These are phyloP conservation scores for Yamadazyma takamatsuzukensis DNA, from an alignment of 805 yeast species.

Conservation along the genomic window DNA sequence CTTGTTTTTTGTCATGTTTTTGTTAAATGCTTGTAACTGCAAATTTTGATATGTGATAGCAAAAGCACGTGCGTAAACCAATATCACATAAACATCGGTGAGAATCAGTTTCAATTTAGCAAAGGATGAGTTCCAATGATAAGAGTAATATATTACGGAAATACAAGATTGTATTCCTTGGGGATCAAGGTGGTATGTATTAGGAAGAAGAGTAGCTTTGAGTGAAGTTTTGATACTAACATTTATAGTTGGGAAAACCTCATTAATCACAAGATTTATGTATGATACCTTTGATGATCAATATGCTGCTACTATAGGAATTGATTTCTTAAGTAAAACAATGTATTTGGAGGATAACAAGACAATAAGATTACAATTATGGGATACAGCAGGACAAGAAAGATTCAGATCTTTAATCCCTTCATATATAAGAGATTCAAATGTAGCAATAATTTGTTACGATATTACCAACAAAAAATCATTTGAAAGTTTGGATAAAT, in stretches of 20 bases:
- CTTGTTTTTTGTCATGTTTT: too few relatives aligned
- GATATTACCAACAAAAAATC: conserved; percentile 86
- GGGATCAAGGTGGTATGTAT: conserved; percentile 82
- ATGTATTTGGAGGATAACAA: conserved; percentile 91
- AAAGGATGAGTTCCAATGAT: conserved; percentile 19
- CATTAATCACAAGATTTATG: conserved; percentile 95
- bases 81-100: too few relatives aligned
- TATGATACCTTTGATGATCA: conserved; percentile 96
- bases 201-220: background rate
- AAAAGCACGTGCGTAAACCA: too few relatives aligned
- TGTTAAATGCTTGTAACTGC: too few relatives aligned
- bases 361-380: conserved; percentile 87
- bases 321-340: conserved; percentile 89
- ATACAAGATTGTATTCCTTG: conserved; percentile 88
- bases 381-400: conserved; percentile 99
- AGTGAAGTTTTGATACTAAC: background rate
- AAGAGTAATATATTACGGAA: conserved; percentile 48
- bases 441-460: conserved; percentile 95
- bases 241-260: conserved; percentile 80
- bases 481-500: conserved; percentile 77
- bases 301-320: conserved; percentile 95
- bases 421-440: conserved; percentile 90
- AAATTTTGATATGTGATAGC: too few relatives aligned
- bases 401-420: conserved; percentile 93
- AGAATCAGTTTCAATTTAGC: background rate